phyloP scores from a whole-genome alignment of 192 early-diverging fungal species.

The Coemansia sp. region DNA sequence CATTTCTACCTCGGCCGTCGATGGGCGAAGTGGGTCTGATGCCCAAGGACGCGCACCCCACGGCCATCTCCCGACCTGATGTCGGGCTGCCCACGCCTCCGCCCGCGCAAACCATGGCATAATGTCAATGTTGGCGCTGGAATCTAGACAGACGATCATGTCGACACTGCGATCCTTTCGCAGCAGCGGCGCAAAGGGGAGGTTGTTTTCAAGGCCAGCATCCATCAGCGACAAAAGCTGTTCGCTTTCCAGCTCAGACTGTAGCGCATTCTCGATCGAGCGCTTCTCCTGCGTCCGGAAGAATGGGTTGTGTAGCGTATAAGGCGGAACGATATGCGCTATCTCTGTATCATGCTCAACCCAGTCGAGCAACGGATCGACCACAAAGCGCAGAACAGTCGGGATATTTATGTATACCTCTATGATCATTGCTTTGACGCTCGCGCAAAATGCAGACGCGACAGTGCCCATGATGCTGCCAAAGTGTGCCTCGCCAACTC shows the following conservation, averaged over 20 bases:
- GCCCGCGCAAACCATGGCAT: slow-evolving; percentile 66
- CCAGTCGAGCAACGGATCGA: slow-evolving; percentile 47
- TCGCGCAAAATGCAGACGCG: slow-evolving; percentile 49
- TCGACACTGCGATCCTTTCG: slow-evolving; percentile 67
- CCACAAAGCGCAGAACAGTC: slow-evolving; percentile 19
- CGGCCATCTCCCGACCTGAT: slow-evolving; percentile 65
- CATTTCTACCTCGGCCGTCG: slow-evolving; percentile 29
- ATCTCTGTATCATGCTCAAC: slow-evolving; percentile 56
- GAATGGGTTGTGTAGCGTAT: slow-evolving; percentile 68
- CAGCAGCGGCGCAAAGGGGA: slow-evolving; percentile 72
- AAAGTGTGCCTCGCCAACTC: slow-evolving; percentile 66
- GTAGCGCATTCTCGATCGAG: neutral
- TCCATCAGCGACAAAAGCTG: slow-evolving; percentile 66
- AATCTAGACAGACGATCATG: slow-evolving; percentile 71
- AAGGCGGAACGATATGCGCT: slow-evolving; percentile 66
- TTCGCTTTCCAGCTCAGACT: slow-evolving; percentile 27
- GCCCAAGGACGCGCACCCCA: slow-evolving; percentile 58
- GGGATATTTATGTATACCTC: slow-evolving; percentile 45
- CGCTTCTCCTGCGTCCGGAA: slow-evolving; percentile 38
- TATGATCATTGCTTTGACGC: slow-evolving; percentile 47
- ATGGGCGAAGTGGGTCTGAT: slow-evolving; percentile 43
- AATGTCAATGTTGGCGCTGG: slow-evolving; percentile 68
- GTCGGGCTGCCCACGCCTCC: slow-evolving; percentile 61
- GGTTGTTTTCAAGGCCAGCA: slow-evolving; percentile 79
- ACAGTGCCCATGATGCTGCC: slow-evolving; percentile 64